Evolutionary conservation across 2,329 filamentous ascomycete species (phyloP).

Genomic region (Parastagonospora avenae): DNA sequence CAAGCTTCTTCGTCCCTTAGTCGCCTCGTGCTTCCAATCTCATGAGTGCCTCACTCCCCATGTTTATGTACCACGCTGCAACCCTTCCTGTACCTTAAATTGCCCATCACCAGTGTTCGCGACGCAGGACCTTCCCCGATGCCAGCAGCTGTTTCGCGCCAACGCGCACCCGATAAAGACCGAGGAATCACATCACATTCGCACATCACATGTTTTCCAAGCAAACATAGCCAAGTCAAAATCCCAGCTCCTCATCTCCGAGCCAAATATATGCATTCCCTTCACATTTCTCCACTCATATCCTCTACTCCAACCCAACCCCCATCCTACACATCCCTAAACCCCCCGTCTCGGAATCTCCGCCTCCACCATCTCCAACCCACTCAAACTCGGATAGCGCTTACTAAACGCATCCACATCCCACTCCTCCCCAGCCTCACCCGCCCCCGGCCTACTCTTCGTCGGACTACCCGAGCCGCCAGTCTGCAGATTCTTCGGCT

Average conservation of each 20-base stretch:
- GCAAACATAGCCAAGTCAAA: too few relatives aligned
- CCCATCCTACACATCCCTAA: conserved; percentile 25
- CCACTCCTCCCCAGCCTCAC: conserved; percentile 64
- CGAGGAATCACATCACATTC: too few relatives aligned
- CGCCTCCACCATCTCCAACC: conserved; percentile 87
- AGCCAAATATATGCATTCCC: background rate
- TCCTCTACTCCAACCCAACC: too few relatives aligned
- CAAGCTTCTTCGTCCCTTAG: background rate
- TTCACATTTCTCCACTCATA: background rate
- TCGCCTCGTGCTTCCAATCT: background rate
- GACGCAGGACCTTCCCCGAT: background rate
- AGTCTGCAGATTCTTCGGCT: conserved; percentile 63
- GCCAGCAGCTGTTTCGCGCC: background rate
- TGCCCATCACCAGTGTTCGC: too few relatives aligned
- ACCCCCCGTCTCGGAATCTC: conserved; percentile 49
- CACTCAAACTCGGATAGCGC: conserved; percentile 81
- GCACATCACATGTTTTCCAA: too few relatives aligned
- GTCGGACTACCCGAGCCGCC: conserved; percentile 38
- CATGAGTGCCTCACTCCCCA: background rate
- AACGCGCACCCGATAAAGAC: too few relatives aligned
- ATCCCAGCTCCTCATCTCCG: too few relatives aligned
- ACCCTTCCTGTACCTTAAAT: too few relatives aligned
- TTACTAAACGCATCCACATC: conserved; percentile 74
- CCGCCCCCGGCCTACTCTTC: conserved; percentile 11
- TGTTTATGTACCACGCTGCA: background rate